Base-by-base conservation (phyloP, 805 yeast species). In the Saccharomycopsis sp. region DNA sequence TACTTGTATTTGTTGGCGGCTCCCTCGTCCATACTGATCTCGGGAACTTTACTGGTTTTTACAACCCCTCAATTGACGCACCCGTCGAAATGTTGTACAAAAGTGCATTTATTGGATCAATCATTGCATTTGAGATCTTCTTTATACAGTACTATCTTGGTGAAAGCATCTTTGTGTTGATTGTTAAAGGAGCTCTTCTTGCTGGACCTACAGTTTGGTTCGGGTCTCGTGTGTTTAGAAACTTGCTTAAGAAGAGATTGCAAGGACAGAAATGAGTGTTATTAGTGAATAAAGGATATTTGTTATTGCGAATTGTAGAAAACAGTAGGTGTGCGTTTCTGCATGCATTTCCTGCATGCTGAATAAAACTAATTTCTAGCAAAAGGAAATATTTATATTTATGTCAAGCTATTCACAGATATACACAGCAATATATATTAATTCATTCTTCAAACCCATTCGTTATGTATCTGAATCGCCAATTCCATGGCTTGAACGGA, bases 151-250 rank as follows among this genome's bases (percentile, higher is more conserved):
- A 87, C 72, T 87, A 78, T 71, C 67, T 80, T 64, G 80, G 82
- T 19, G 75, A 81, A 41, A 76, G 86, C 15, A 84, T 87, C 47
- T 87, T 87, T 70, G 73, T 76, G 17, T 79, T 89, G 3, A 66
- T 87, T 47, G 72, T 74, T 62, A 75, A 81, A 61, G 68, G 74
- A 20, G 73, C 75, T 3, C 65, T 82, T 22, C 70, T 86, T 57
- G 79, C 79, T 2, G 75, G 83, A 0, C 77, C 86, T 38, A 74
- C 85, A 34, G 67, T 87, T 47, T 77, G 78, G 67, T 70, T 83
- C 56, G 94, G 94, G 14, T 77, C 87, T n/a, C 80, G 81, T 64
- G 86, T 85, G 17, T 77, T 89, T 65, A 77, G 85, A 67, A 75
- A 71, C 57, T 77, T 63, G 67, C 67, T 57, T 34, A 64, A 61